Conservation (phyloP, 257 asterid species). For the Marsdenia floribunda region DNA sequence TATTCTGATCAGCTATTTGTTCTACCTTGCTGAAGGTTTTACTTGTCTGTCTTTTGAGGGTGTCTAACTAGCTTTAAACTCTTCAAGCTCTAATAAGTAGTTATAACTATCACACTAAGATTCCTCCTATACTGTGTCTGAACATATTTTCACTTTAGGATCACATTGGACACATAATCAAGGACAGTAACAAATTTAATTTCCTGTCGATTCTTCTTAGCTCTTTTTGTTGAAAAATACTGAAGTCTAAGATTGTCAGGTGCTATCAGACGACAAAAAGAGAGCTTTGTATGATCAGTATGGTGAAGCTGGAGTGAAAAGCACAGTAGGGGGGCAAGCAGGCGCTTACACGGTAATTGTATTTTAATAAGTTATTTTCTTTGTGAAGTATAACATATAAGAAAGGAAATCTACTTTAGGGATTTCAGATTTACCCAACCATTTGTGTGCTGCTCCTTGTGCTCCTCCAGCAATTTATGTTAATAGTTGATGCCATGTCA, state of each 20-base stretch:
- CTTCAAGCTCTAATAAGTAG: background rate
- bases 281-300: slow-evolving; percentile 93
- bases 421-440: background rate
- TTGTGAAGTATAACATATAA: slow-evolving; percentile 12
- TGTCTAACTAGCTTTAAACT: background rate
- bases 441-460: background rate
- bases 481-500: background rate
- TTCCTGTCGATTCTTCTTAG: background rate
- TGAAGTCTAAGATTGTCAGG: slow-evolving; percentile 68
- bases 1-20: background rate
- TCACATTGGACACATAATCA: background rate
- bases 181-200: background rate
- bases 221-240: slow-evolving; percentile 21
- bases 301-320: slow-evolving; percentile 96
- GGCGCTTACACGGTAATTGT: slow-evolving; percentile 82
- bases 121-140: background rate
- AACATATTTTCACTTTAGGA: background rate
- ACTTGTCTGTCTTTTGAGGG: background rate
- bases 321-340: slow-evolving; percentile 69
- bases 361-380: slow-evolving; percentile 2
- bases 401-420: background rate
- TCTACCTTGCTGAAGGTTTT: background rate
- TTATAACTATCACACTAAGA: background rate
- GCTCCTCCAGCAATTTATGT: background rate
- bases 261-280: slow-evolving; percentile 96